These are phyloP conservation scores for Amphibolis antarctica DNA, from an alignment of 106 monocot species.

Conservation along the genomic window DNA sequence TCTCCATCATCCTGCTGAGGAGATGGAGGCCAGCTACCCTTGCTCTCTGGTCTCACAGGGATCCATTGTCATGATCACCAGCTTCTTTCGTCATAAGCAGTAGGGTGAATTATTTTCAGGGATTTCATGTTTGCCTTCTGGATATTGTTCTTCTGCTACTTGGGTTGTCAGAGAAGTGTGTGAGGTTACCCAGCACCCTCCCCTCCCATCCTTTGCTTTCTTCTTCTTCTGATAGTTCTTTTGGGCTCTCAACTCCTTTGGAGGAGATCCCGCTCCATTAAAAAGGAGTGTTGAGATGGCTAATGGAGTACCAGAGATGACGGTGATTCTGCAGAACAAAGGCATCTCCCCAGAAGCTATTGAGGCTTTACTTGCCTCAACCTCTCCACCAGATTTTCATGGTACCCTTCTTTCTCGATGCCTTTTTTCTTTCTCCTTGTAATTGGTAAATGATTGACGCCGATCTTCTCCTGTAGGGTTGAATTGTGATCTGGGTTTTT, in stretches of 20 bases:
- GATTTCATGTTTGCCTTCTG: background rate
- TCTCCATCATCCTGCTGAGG: background rate
- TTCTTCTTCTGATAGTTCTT: background rate
- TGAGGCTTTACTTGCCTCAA: conserved; percentile 21
- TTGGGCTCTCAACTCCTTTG: background rate
- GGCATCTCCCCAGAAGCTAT: conserved; percentile 25
- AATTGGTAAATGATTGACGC: too few relatives aligned
- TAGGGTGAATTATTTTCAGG: conserved; percentile 1
- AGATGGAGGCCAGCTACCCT: conserved; percentile 26
- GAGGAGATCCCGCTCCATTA: background rate
- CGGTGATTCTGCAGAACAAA: conserved; percentile 30
- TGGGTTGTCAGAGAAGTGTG: too few relatives aligned
- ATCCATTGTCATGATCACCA: conserved; percentile 47
- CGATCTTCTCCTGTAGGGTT: too few relatives aligned
- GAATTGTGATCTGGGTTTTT: too few relatives aligned
- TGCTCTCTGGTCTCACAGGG: conserved; percentile 21
- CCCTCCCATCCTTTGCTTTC: too few relatives aligned
- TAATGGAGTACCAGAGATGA: conserved; percentile 23
- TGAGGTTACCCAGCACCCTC: too few relatives aligned
- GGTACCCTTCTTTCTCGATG: conserved; percentile 6
- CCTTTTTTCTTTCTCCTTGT: too few relatives aligned
- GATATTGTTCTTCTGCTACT: background rate
- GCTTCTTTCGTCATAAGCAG: conserved; percentile 62
- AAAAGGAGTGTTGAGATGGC: conserved; percentile 11
- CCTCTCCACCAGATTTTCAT: conserved; percentile 15